Evolutionary conservation across 2,329 filamentous ascomycete species (phyloP).

Genomic region (Aureobasidium sp.): DNA sequence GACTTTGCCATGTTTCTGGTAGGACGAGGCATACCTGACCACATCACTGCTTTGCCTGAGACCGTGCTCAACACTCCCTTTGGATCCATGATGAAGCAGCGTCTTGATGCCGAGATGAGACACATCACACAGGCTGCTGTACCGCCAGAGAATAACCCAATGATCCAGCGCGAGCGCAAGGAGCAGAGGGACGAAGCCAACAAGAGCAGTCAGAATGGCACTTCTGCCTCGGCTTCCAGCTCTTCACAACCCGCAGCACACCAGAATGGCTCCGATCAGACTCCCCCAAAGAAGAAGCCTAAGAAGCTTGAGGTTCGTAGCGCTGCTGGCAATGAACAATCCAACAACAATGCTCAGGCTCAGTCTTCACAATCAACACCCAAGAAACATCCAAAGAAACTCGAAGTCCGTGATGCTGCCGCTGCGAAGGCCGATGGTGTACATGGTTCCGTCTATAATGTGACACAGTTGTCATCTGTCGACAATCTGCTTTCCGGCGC

Average conservation of each 20-base stretch:
- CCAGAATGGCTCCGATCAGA: neutral
- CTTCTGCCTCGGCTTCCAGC: neutral
- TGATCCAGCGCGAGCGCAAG: slow-evolving; percentile 11
- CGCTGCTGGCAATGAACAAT: neutral
- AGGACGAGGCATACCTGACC: slow-evolving; percentile 77
- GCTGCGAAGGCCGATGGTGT: slow-evolving; percentile 10
- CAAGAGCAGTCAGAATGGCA: neutral
- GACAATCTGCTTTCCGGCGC: slow-evolving; percentile 55
- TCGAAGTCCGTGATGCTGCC: slow-evolving; percentile 8
- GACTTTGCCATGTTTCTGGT: slow-evolving; percentile 85
- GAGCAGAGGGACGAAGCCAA: slow-evolving; percentile 1
- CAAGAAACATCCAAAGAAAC: slow-evolving; percentile 14
- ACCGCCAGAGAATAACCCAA: slow-evolving; percentile 28
- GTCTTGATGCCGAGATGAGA: slow-evolving; percentile 60
- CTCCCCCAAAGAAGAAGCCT: slow-evolving; percentile 13
- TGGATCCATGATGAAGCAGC: slow-evolving; percentile 78
- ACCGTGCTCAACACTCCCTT: slow-evolving; percentile 80
- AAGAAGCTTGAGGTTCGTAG: slow-evolving; percentile 14
- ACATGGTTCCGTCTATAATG: slow-evolving; percentile 51
- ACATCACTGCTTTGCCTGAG: slow-evolving; percentile 79
- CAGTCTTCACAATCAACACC: neutral
- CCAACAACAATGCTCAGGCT: neutral
- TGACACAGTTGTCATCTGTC: slow-evolving; percentile 53
- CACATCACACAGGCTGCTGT: slow-evolving; percentile 54
- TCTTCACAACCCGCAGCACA: neutral